Evolutionary conservation across 2,329 filamentous ascomycete species (phyloP).

Genomic region (Colletotrichum sp.): DNA sequence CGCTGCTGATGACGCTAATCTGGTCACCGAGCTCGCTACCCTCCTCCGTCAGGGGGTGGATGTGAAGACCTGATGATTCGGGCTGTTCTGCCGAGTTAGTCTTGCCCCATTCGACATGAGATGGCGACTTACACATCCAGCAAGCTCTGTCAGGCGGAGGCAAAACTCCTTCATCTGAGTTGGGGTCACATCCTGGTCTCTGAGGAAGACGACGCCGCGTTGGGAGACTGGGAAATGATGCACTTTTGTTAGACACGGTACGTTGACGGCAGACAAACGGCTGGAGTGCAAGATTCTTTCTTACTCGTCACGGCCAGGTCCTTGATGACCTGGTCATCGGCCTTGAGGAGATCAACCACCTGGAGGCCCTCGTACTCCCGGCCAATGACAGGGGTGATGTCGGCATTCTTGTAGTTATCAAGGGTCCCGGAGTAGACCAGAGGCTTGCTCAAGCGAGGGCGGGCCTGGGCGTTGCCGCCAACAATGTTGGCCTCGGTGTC

Average conservation of each 20-base stretch:
- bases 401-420: conserved; percentile 38
- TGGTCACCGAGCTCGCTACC: conserved; percentile 58
- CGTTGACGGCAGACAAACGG: neutral
- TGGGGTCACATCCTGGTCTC: conserved; percentile 39
- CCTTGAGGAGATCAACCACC: conserved; percentile 35
- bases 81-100: conserved; percentile 35
- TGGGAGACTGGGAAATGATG: conserved; percentile 30
- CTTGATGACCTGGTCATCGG: conserved; percentile 51
- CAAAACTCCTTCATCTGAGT: conserved; percentile 42
- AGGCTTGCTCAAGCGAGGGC: conserved; percentile 34
- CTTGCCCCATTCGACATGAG: no score
- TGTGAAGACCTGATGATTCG: conserved; percentile 53
- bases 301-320: conserved; percentile 56
- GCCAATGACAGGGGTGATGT: conserved; percentile 55
- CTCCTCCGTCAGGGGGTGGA: conserved; percentile 59
- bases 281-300: neutral
- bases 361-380: conserved; percentile 48
- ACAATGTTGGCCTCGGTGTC: conserved; percentile 26
- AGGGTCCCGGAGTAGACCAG: conserved; percentile 46
- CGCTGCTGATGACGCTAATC: conserved; percentile 60
- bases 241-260: neutral
- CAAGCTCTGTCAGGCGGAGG: conserved; percentile 34
- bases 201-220: conserved; percentile 41
- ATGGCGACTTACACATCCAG: conserved; percentile 31
- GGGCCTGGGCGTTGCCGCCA: conserved; percentile 32